These are phyloP conservation scores for Mrakia blollopis DNA, from an alignment of 768 basidiomycete genomes.

Conservation along the genomic window DNA sequence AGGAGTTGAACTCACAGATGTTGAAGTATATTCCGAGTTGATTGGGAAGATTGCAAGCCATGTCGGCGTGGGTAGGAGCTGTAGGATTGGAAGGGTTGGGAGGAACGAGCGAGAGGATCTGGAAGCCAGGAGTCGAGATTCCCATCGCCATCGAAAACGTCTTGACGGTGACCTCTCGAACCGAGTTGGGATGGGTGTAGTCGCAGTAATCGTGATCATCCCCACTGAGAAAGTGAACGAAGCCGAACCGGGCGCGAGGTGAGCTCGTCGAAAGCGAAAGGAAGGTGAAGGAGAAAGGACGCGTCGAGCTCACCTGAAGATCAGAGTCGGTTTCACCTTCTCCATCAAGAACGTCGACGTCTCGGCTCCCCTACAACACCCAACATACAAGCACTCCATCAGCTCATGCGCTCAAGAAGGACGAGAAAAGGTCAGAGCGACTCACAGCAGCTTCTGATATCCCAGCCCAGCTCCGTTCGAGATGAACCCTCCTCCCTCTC, in stretches of 20 bases:
- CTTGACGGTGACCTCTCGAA: conserved; percentile 79
- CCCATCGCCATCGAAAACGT: conserved; percentile 88
- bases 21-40: conserved; percentile 71
- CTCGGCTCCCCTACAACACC: conserved; percentile 48
- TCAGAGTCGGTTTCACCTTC: conserved; percentile 57
- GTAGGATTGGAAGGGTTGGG: conserved; percentile 36
- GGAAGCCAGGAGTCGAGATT: conserved; percentile 76
- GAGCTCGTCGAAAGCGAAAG: background rate
- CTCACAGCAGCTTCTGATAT: conserved; percentile 64
- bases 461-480: conserved; percentile 68
- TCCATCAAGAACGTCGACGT: conserved; percentile 64
- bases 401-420: background rate
- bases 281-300: background rate
- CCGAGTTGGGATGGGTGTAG: conserved; percentile 53
- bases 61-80: conserved; percentile 54
- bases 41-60: conserved; percentile 74
- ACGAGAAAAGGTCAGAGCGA: background rate
- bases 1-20: conserved; percentile 42
- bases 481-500: conserved; percentile 62
- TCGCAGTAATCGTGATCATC: conserved; percentile 97
- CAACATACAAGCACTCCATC: background rate
- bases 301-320: conserved; percentile 49
- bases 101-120: conserved; percentile 70
- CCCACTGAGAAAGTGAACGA: conserved; percentile 52
- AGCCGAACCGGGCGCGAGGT: background rate